Conservation (phyloP, 2,329 filamentous ascomycete species). For the Phialophora macrospora region DNA sequence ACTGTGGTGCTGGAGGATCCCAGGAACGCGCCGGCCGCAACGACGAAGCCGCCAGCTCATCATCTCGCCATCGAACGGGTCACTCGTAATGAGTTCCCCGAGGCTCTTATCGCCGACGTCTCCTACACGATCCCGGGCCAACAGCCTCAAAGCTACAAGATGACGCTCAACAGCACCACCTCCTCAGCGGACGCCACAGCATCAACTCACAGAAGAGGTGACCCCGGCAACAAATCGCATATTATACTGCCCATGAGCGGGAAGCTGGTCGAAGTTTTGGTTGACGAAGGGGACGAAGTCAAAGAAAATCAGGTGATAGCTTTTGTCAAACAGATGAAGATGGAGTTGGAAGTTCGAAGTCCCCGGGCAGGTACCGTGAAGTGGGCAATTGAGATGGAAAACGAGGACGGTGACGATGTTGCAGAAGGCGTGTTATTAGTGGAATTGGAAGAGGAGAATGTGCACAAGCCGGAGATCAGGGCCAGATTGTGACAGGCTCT, state of each 20-base stretch:
- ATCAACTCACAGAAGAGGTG: conserved; percentile 55
- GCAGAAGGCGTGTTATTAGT: conserved; percentile 60
- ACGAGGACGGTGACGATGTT: conserved; percentile 55
- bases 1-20: conserved; percentile 54
- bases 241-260: conserved; percentile 63
- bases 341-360: conserved; percentile 67
- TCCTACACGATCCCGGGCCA: conserved; percentile 51
- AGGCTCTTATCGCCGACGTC: conserved; percentile 59
- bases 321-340: conserved; percentile 71
- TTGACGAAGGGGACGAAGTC: conserved; percentile 58
- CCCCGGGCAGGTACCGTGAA: conserved; percentile 54
- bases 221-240: conserved; percentile 57
- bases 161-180: conserved; percentile 53
- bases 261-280: conserved; percentile 63
- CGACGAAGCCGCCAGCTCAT: conserved; percentile 44
- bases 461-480: conserved; percentile 12
- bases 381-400: conserved; percentile 50
- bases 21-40: conserved; percentile 21
- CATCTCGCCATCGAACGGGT: conserved; percentile 62
- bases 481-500: conserved; percentile 12
- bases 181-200: conserved; percentile 47
- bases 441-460: conserved; percentile 44
- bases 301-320: conserved; percentile 59
- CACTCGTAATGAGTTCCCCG: conserved; percentile 65
- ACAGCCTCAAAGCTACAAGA: conserved; percentile 49